Evolutionary conservation across 2,329 filamentous ascomycete species (phyloP), one percentile per base, ranked within the genome.

Genomic region (Lecanicillium sp.): DNA sequence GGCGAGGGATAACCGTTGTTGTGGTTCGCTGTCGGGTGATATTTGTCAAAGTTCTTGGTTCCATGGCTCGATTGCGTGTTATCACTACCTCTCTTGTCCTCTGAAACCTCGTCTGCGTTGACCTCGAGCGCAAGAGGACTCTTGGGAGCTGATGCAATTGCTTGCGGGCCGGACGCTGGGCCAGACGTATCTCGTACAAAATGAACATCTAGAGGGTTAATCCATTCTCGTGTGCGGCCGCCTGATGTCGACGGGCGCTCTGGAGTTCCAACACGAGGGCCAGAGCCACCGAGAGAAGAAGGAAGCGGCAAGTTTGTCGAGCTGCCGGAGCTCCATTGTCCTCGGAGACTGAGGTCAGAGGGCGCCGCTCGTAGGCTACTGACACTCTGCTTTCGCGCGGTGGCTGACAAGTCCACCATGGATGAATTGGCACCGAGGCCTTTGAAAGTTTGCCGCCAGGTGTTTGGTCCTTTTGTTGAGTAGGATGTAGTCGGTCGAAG

Each of bases 171-270:
- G 13, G 25, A 25, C 9, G 25, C n/a, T 7, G 7, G 47, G 51
- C 13, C 51, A 43, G 36, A 48, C 33, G 33, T 48, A 36, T 48
- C 54, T 42, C 48, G 62, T 36, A 47, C 46, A 43, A 67, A 68
- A 41, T 70, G 64, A 22, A 68, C 59, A 11, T 71, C 65, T n/a
- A 73, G 57, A 0, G 70, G 66, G 43, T 67, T 69, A 6, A 67
- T 57, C 58, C 65, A 67, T 4, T 60, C 56, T 40, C 60, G 64
- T 32, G 55, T 59, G 17, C 51, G 58, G 4, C 57, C 54, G 4
- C 43, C 51, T 5, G 56, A 53, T 12, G 57, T 65, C 12, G 52
- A 60, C 11, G 59, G 64, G 41, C 59, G 41, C 16, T 51, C 54
- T 14, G 53, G 45, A 4, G 56, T 57, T 6, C 52, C 55, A 3